These are phyloP conservation scores for Ploettnerulaceae sp. DNA, from an alignment of 2,329 filamentous ascomycete species.

Conservation along the genomic window DNA sequence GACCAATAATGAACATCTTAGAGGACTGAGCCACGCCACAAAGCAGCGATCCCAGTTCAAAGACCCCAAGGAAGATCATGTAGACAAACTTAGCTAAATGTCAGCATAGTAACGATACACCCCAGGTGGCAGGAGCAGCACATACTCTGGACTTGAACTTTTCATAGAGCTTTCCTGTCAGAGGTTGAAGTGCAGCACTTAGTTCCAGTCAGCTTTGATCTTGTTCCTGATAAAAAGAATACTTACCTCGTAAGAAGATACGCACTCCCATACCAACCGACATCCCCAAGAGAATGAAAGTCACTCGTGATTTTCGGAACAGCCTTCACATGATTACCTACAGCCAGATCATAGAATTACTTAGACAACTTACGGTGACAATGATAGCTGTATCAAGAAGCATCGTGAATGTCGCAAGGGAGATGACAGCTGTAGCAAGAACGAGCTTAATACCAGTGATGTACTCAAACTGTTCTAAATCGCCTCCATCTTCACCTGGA, in stretches of 20 bases:
- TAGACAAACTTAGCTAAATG: constrained; percentile 35
- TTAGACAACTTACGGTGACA: constrained; percentile 38
- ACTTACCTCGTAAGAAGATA: constrained; percentile 39
- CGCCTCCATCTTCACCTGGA: neutral
- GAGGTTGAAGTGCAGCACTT: constrained; percentile 46
- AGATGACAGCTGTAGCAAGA: constrained; percentile 35
- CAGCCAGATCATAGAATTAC: neutral
- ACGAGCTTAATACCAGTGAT: constrained; percentile 22
- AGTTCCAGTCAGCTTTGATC: neutral
- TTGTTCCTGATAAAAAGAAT: neutral
- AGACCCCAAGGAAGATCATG: constrained; percentile 42
- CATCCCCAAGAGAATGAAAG: constrained; percentile 46
- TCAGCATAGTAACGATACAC: neutral
- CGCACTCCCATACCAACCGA: constrained; percentile 52
- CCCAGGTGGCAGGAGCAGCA: neutral
- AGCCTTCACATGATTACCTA: constrained; percentile 31
- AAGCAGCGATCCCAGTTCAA: constrained; percentile 52
- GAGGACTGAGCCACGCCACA: constrained; percentile 47
- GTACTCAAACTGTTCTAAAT: constrained; percentile 22
- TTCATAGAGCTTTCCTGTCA: constrained; percentile 48
- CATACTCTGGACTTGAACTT: constrained; percentile 36
- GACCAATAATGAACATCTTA: constrained; percentile 49
- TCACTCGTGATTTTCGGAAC: constrained; percentile 47
- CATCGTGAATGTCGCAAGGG: constrained; percentile 43
- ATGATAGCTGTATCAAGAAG: constrained; percentile 50